These are phyloP conservation scores for Maudiozyma turicensis DNA, from an alignment of 805 yeast species.

Conservation along the genomic window DNA sequence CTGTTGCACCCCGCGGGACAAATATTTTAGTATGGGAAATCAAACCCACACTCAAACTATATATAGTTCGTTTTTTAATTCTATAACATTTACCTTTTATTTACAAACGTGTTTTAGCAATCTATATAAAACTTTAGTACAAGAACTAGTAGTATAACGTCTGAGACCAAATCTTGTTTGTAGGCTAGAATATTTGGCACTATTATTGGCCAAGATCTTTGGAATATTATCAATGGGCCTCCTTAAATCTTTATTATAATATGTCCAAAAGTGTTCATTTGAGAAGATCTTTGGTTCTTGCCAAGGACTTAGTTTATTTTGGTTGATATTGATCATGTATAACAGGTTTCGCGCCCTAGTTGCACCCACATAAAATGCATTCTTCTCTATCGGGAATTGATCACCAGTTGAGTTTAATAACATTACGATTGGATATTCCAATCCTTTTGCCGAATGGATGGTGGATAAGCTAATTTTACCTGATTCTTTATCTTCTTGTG, in stretches of 20 bases:
- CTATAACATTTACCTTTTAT: neutral
- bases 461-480: slow-evolving; percentile 49
- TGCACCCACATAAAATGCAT: slow-evolving; percentile 52
- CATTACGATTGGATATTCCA: slow-evolving; percentile 65
- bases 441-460: slow-evolving; percentile 64
- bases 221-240: slow-evolving; percentile 1
- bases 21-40: no score
- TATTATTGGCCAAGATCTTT: neutral
- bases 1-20: no score
- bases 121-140: neutral
- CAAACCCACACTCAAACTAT: no score
- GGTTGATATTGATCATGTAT: slow-evolving; percentile 21
- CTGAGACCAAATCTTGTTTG: neutral
- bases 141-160: neutral
- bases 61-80: neutral
- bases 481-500: neutral
- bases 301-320: neutral
- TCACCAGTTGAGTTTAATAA: slow-evolving; percentile 23
- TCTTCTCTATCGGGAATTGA: slow-evolving; percentile 24
- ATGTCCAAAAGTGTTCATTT: slow-evolving; percentile 23
- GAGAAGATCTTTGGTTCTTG: neutral
- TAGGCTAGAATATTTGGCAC: neutral
- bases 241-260: slow-evolving; percentile 20
- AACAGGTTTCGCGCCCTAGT: slow-evolving; percentile 46
- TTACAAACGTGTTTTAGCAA: neutral